Evolutionary conservation across 805 yeast genomes (phyloP), one percentile per base, ranked within the genome.

Genomic region (Wickerhamiella lipophila): DNA sequence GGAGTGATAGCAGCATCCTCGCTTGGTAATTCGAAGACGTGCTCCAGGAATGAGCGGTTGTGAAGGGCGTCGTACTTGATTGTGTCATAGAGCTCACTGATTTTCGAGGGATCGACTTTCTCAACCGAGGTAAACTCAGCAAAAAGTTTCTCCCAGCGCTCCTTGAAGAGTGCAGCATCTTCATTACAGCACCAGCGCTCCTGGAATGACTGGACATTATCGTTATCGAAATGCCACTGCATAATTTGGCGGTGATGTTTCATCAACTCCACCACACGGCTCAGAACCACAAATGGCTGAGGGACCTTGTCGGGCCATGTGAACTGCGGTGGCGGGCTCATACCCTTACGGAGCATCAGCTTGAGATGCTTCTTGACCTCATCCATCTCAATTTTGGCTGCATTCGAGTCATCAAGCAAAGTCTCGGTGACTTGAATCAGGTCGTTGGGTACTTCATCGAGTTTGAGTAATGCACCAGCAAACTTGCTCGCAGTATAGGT

Each of bases 291-390:
- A 60, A 86, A 89, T 1, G 99, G 99, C 61, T 92, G 94, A 0
- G 98, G 97, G 84, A 92, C 87, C 62, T 86, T 86, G 16, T 92
- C 84, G 0, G 99, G 98, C 99, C 99, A 92, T 0, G 98, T 84
- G 65, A 92, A 92, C 61, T 92, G 96, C 0, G 94, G 83, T 15
- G 98, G 97, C 0, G 97, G 96, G 58, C 86, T 95, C 49, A 86
- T 84, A 1, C 98, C 98, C 64, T 88, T 92, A 66, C 99, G 77
- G 47, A 92, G 70, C 59, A 92, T 70, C 1, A 97, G 96, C 66
- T 92, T 92, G 60, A 92, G 73, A 70, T 88, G 86, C 77, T 92
- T 92, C 66, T 92, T 92, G 34, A 92, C 99, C 60, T 87, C 84
- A 61, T 92, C 99, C 97, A 89, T 92, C 45, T 86, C 71, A 62